A percentile compares a stretch with the other conserved stretches of the same genome.
Conservation (phyloP, 2,329 filamentous ascomycete species). For the Phialemoniopsis sp. region DNA sequence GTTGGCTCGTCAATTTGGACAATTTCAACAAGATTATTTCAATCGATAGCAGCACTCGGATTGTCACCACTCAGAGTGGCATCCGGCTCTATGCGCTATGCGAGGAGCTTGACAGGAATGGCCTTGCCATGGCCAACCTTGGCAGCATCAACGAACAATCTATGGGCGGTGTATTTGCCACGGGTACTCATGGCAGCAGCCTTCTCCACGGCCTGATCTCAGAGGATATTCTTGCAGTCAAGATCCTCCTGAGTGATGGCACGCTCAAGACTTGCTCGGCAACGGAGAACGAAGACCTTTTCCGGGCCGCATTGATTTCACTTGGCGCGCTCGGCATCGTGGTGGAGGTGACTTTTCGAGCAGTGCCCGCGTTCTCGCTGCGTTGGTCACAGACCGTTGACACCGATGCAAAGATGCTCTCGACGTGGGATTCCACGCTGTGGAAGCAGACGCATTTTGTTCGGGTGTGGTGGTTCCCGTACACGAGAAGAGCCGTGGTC, state of each 20-base stretch:
- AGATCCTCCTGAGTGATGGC: constrained; percentile 79
- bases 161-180: constrained; percentile 86
- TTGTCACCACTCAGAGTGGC: constrained; percentile 80
- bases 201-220: constrained; percentile 80
- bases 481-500: constrained; percentile 80
- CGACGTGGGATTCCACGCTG: constrained; percentile 64
- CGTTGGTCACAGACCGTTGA: constrained; percentile 81
- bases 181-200: constrained; percentile 89
- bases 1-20: constrained; percentile 94
- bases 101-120: constrained; percentile 66
- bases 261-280: constrained; percentile 67
- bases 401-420: constrained; percentile 62
- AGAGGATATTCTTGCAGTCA: constrained; percentile 69
- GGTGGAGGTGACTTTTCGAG: constrained; percentile 80
- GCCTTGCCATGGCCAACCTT: constrained; percentile 83
- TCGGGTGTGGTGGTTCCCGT: constrained; percentile 96
- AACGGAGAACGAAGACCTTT: constrained; percentile 68
- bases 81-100: constrained; percentile 77
- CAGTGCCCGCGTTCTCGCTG: constrained; percentile 77
- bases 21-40: constrained; percentile 69
- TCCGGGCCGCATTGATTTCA: constrained; percentile 81
- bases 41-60: constrained; percentile 60
- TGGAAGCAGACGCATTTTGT: constrained; percentile 89
- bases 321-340: constrained; percentile 90
- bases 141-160: constrained; percentile 95